Evolutionary conservation across 345 rosid genomes (phyloP).

Genomic region (Aquilaria yunnanensis): DNA sequence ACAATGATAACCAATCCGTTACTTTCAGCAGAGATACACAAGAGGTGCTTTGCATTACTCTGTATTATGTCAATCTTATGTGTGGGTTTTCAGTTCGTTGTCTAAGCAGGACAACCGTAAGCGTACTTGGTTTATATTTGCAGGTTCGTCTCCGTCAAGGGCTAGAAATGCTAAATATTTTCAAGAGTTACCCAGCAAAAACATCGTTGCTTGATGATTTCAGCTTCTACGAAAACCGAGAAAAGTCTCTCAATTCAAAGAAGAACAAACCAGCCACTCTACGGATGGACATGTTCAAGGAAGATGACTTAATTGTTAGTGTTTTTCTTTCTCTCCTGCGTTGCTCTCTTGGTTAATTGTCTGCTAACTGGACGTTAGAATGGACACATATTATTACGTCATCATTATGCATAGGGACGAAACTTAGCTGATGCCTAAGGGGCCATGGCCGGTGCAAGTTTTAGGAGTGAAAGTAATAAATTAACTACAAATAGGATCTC

Average conservation of each 20-base stretch:
- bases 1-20: constrained; percentile 59
- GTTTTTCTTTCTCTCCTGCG: background rate
- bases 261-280: constrained; percentile 41
- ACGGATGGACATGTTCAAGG: constrained; percentile 31
- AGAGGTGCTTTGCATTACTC: constrained; percentile 34
- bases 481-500: no score
- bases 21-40: constrained; percentile 77
- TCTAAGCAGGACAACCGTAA: no score
- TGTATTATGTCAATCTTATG: no score
- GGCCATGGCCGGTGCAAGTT: no score
- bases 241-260: constrained; percentile 34
- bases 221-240: constrained; percentile 58
- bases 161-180: constrained; percentile 59
- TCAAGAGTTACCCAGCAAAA: constrained; percentile 39
- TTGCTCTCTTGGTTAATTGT: background rate
- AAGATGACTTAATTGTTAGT: constrained; percentile 40
- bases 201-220: constrained; percentile 62
- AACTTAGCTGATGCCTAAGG: background rate
- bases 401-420: background rate
- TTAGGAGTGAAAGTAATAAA: no score
- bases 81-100: no score
- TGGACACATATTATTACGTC: background rate
- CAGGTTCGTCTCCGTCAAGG: constrained; percentile 64
- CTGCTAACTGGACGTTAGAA: background rate
- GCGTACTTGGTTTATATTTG: background rate